phyloP scores from a whole-genome alignment of 2,329 filamentous ascomycete species.

The Teratosphaeria pseudoeucalypti region DNA sequence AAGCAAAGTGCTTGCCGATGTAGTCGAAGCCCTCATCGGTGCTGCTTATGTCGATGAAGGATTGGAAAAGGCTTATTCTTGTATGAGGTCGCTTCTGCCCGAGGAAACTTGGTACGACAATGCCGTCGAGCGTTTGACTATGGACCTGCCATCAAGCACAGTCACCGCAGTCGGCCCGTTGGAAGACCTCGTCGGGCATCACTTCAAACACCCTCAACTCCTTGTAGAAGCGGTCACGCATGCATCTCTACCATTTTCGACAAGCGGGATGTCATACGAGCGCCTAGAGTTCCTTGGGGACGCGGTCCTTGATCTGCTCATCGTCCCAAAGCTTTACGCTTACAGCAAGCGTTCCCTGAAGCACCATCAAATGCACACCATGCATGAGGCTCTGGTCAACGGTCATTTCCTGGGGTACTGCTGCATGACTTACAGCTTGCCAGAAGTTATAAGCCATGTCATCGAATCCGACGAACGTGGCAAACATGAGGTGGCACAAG shows the following conservation, averaged over 20 bases:
- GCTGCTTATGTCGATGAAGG: conserved; percentile 62
- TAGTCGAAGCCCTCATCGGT: conserved; percentile 77
- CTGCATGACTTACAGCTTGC: conserved; percentile 48
- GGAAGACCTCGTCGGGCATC: conserved; percentile 60
- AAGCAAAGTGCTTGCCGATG: conserved; percentile 74
- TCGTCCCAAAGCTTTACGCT: conserved; percentile 54
- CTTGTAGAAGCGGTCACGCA: conserved; percentile 76
- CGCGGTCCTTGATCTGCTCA: conserved; percentile 55
- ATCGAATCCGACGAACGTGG: conserved; percentile 1
- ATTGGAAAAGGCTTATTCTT: conserved; percentile 50
- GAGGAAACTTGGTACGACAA: conserved; percentile 29
- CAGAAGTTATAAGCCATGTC: conserved; percentile 24
- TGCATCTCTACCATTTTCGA: conserved; percentile 26
- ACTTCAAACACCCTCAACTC: conserved; percentile 47
- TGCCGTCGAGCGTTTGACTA: conserved; percentile 6
- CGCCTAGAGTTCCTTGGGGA: conserved; percentile 10
- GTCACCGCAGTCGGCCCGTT: conserved; percentile 38
- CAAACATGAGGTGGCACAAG: conserved; percentile 3
- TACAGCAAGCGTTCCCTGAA: conserved; percentile 35
- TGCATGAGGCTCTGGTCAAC: conserved; percentile 70
- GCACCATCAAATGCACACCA: conserved; percentile 59
- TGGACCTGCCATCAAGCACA: conserved; percentile 36
- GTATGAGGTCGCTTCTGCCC: conserved; percentile 56
- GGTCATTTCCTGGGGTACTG: conserved; percentile 69
- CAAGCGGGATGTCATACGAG: conserved; percentile 8